A percentile compares a stretch with the other conserved stretches of the same genome.
Conservation (phyloP, 2,329 filamentous ascomycete genomes). For the Lasiodiplodia gonubiensis region DNA sequence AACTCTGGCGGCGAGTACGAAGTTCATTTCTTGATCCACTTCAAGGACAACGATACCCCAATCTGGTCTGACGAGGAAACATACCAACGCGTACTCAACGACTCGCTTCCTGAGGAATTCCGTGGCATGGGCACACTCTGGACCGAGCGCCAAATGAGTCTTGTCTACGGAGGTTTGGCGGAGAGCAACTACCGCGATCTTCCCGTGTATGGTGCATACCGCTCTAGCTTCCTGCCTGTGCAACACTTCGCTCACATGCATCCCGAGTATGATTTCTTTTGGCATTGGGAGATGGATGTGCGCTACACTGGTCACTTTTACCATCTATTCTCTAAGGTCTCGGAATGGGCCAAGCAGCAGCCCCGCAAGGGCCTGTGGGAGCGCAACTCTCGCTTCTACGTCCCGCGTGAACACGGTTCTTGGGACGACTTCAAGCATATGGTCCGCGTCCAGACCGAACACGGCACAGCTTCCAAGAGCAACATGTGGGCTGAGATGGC, state of each 20-base stretch:
- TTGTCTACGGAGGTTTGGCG: conserved; percentile 58
- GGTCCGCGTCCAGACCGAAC: conserved; percentile 66
- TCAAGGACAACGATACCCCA: conserved; percentile 77
- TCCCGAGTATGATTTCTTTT: conserved; percentile 88
- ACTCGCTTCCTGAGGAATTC: conserved; percentile 56
- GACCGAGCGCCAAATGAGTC: conserved; percentile 61
- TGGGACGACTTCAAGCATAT: conserved; percentile 74
- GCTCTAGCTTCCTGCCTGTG: conserved; percentile 89
- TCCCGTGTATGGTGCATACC: conserved; percentile 70
- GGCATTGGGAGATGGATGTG: conserved; percentile 96
- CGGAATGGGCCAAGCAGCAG: conserved; percentile 70
- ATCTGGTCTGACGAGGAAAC: conserved; percentile 81
- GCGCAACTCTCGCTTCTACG: conserved; percentile 76
- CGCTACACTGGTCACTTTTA: conserved; percentile 90
- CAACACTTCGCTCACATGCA: conserved; percentile 90
- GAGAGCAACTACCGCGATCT: conserved; percentile 61
- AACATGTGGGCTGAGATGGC: conserved; percentile 51
- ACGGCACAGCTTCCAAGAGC: conserved; percentile 54
- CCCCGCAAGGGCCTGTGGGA: conserved; percentile 78
- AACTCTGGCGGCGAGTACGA: conserved; percentile 81
- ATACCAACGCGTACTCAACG: conserved; percentile 68
- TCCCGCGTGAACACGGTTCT: conserved; percentile 70
- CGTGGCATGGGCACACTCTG: conserved; percentile 59
- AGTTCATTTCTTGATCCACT: conserved; percentile 83
- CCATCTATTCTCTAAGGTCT: conserved; percentile 73